phyloP scores from a whole-genome alignment of 306 rosid species.

The Arachis stenosperma region DNA sequence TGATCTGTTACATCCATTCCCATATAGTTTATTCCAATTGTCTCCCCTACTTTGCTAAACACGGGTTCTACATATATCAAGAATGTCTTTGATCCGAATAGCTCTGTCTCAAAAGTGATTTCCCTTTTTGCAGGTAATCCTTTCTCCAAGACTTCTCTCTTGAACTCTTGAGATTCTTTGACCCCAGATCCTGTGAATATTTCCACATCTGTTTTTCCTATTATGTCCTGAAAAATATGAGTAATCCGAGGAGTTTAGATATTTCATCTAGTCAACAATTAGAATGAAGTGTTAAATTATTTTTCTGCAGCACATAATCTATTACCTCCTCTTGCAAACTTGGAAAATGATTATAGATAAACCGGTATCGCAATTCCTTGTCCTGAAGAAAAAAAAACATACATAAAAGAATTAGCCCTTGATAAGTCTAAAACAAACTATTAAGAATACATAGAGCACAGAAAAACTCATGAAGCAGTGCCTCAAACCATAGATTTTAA shows the following conservation, averaged over 20 bases:
- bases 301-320: constrained; percentile 19
- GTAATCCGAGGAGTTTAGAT: constrained; percentile 12
- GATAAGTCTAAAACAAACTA: not conserved
- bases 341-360: constrained; percentile 92
- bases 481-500: no score
- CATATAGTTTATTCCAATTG: constrained; percentile 91
- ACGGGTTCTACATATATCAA: constrained; percentile 92
- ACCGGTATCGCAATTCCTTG: constrained; percentile 81
- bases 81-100: constrained; percentile 87
- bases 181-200: constrained; percentile 90
- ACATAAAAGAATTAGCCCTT: constrained; percentile 27
- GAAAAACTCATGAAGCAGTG: not conserved
- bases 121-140: constrained; percentile 90
- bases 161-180: constrained; percentile 84
- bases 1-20: constrained; percentile 98
- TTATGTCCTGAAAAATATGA: constrained; percentile 64
- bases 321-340: constrained; percentile 84
- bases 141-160: constrained; percentile 90
- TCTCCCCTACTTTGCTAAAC: constrained; percentile 89
- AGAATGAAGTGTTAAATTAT: constrained; percentile 8
- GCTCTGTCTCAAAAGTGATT: constrained; percentile 83
- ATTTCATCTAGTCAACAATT: not conserved
- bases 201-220: constrained; percentile 94
- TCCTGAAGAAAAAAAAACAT: constrained; percentile 53
- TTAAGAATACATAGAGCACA: not conserved